Base-by-base conservation (phyloP, 352 stramenopile genomes). In the Thraustochytrium striatum region DNA sequence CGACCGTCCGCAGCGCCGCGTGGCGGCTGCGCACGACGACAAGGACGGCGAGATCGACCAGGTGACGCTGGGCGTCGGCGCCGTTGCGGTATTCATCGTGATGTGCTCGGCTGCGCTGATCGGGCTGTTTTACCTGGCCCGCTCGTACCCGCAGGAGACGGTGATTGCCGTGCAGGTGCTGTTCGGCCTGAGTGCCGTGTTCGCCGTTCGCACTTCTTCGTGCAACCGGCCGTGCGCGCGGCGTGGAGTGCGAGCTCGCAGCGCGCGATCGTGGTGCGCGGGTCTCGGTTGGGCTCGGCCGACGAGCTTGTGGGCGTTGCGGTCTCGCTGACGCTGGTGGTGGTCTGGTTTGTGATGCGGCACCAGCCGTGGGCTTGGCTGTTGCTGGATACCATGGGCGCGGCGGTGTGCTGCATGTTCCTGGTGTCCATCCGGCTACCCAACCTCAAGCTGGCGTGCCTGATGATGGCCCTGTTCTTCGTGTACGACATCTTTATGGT, bases 401-500 rank as follows among this genome's bases (percentile, higher is more conserved):
- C 92, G 43, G 91, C 87, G 62, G 87, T 94, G 58, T 92, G 87
- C 61, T 84, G 91, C 41, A 72, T 94, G n/a, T 93, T 94, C 59
- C 84, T 93, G 25, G 84, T 87, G 33, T 90, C 87, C 55, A 87
- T 91, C 57, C 89, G 90, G 8, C 82, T 94, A 47, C 87, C 88
- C 25, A 93, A 91, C 75, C 82, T 94, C 62, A 91, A 92, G 82
- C 88, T 93, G 55, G 89, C 89, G 13, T 89, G 85, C 2, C 83
- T 91, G 32, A 84, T 95, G 68, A 85, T 93, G 69, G 84, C 89
- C 58, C 82, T 92, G 32, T 89, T 92, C 53, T 93, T 94, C 84
- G 79, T 89, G 78, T 95, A 95, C 83, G 89, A 95, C 82, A 84
- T 94, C 39, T 93, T 94, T 81, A 93, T 94, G 87, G 89, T 94